Conservation (phyloP, 257 asterid genomes). For the Fraxinus quadrangulata region DNA sequence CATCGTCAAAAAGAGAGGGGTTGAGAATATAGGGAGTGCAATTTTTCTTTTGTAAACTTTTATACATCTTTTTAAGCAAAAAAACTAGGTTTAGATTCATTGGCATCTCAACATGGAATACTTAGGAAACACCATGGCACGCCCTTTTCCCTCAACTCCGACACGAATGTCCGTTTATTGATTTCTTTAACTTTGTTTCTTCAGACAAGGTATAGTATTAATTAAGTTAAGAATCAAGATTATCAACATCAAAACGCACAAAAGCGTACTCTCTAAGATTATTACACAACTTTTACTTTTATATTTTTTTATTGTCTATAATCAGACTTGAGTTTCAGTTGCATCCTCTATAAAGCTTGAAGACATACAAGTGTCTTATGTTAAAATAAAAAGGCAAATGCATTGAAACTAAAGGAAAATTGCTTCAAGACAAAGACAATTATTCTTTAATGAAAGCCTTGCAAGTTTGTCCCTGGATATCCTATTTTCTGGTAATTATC, state of each 20-base stretch:
- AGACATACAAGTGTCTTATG: conserved; percentile 41
- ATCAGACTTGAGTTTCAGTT: conserved; percentile 36
- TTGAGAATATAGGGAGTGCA: too few species aligned
- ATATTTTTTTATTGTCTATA: conserved; percentile 36
- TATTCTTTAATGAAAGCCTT: conserved; percentile 25
- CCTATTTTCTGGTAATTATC: conserved; percentile 23
- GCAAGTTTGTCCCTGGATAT: neutral
- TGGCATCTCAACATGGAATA: conserved; percentile 29
- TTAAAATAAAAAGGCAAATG: conserved; percentile 24
- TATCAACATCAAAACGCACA: conserved; percentile 34
- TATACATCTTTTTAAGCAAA: neutral
- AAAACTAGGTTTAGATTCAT: neutral
- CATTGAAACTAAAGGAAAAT: neutral
- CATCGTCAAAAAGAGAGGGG: too few species aligned
- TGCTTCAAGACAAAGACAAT: conserved; percentile 36
- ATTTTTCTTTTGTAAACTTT: neutral
- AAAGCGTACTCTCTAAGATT: conserved; percentile 45
- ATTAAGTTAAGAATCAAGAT: conserved; percentile 59
- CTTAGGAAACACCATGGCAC: conserved; percentile 34
- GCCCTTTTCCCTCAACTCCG: conserved; percentile 36
- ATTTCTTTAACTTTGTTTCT: conserved; percentile 46
- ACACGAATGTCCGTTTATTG: conserved; percentile 51
- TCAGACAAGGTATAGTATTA: conserved; percentile 61
- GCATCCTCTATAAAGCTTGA: conserved; percentile 34
- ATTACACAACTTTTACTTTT: conserved; percentile 38